Evolutionary conservation across 257 asterid species (phyloP).

Genomic region (Primulina tabacum): DNA sequence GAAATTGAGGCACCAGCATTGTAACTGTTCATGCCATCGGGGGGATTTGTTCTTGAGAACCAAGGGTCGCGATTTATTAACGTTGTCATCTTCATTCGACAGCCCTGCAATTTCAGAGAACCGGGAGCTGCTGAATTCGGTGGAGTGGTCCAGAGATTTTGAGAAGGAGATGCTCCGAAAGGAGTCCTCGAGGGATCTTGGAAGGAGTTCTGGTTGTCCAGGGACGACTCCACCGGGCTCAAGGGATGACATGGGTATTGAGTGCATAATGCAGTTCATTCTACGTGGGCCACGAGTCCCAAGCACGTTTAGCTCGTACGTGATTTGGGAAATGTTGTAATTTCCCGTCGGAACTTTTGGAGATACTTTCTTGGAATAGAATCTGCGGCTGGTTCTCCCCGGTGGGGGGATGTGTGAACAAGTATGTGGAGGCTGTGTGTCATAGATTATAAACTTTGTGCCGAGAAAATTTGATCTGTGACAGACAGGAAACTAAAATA

Average conservation of each 20-base stretch:
- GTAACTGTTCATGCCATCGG: constrained; percentile 68
- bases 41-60: constrained; percentile 68
- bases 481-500: constrained; percentile 7
- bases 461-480: constrained; percentile 92
- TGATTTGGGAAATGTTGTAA: constrained; percentile 72
- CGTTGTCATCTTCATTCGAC: constrained; percentile 31
- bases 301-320: constrained; percentile 85
- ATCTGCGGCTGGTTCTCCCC: constrained; percentile 71
- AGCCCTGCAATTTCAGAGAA: constrained; percentile 55
- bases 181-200: constrained; percentile 78
- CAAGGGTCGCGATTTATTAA: constrained; percentile 41
- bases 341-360: constrained; percentile 89
- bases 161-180: constrained; percentile 87
- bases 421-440: constrained; percentile 69
- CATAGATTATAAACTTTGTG: constrained; percentile 89
- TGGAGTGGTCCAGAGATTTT: constrained; percentile 65
- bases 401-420: constrained; percentile 56
- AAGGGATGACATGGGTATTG: constrained; percentile 73
- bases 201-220: constrained; percentile 80
- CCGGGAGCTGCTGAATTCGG: constrained; percentile 78
- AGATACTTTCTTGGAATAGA: constrained; percentile 75
- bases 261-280: constrained; percentile 85
- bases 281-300: constrained; percentile 94
- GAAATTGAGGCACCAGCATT: constrained; percentile 74
- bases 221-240: constrained; percentile 91